These are phyloP conservation scores for Heliamphora exappendiculata DNA, from an alignment of 148 eudicot genomes.

Conservation along the genomic window DNA sequence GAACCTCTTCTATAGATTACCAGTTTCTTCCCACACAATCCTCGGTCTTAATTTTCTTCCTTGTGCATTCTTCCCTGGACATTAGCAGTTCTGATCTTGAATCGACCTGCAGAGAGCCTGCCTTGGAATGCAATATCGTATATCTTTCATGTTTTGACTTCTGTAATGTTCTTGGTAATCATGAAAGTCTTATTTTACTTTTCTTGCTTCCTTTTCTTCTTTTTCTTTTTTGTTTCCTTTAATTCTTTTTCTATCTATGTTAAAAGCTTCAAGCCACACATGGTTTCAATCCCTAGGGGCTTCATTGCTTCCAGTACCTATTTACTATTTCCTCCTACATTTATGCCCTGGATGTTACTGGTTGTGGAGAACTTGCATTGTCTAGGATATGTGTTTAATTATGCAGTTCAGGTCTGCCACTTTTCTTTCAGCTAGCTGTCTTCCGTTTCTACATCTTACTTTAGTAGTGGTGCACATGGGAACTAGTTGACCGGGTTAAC, in stretches of 20 bases:
- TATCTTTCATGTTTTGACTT: not conserved
- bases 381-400: too few species aligned
- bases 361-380: too few species aligned
- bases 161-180: not conserved
- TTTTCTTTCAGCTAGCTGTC: not conserved
- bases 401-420: not conserved
- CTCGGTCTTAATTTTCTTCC: not conserved
- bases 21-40: not conserved
- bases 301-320: too few species aligned
- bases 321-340: too few species aligned
- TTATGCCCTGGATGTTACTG: too few species aligned
- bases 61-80: not conserved
- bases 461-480: not conserved
- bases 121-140: not conserved
- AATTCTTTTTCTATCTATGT: not conserved
- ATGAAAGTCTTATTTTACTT: not conserved
- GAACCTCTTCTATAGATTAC: not conserved
- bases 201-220: not conserved
- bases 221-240: not conserved
- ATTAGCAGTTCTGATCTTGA: not conserved
- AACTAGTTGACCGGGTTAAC: not conserved
- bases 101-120: not conserved
- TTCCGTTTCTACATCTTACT: not conserved
- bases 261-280: too few species aligned
- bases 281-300: too few species aligned